Base-by-base conservation (phyloP, 2,329 filamentous ascomycete genomes). In the Fusarium secorum region DNA sequence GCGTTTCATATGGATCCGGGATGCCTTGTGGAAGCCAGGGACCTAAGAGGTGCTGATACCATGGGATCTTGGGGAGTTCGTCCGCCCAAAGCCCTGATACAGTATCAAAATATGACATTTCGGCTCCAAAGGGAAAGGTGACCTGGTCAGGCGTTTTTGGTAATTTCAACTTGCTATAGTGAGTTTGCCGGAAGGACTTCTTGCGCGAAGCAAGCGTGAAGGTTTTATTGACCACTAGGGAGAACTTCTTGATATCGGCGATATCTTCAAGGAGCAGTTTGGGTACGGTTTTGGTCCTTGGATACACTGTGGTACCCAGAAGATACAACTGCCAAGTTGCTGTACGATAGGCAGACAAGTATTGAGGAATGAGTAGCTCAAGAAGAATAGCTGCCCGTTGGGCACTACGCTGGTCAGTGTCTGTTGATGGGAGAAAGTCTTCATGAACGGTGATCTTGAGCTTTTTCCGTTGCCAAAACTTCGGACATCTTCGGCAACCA, bases 361-460 rank as follows among this genome's bases (percentile, higher is more conserved):
- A 90, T 1, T 77, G 73, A 1, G 81, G 80, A 0, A 86, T 84
- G 53, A 83, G 58, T 77, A 88, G 28, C 78, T 80, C 30, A n/a
- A 81, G 80, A 22, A 90, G 84, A 0, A 90, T 85, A 0, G 82
- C 86, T 6, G 72, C 79, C 4, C 69, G 67, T 1, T 71, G 68
- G 0, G 61, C 38, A 7, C 68, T 60, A 1, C 1, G 3, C 4
- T 22, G 13, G 0, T 20, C n/a, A n/a, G 11, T n/a, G 0, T 33
- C 28, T 1, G 60, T 18, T 26, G 74, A 77, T 1, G 74, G 76
- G 9, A 78, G 71, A 18, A 74, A 75, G 11, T 72, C 71, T 39
- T 78, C 76, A 26, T 78, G 74, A 4, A 52, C 35, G 3, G 26
- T 15, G 15, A 78, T 71, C 26, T 35, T 52, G 7, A 78, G 42